Base-by-base conservation (phyloP, 164 flowering plant species). In the Dillenia suffruticosa region DNA sequence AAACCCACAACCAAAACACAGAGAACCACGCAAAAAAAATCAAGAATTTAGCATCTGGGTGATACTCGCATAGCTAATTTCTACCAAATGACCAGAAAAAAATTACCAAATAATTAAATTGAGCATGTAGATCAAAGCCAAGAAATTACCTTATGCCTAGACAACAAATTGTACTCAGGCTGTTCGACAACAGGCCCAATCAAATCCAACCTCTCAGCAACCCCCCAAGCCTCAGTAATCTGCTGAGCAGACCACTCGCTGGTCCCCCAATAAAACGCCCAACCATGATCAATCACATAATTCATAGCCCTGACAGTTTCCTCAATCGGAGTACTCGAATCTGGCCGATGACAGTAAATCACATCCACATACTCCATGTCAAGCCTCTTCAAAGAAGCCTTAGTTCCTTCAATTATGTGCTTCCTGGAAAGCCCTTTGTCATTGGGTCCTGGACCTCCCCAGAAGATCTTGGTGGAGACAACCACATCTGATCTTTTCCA, bases 201-300 rank as follows among this genome's bases (percentile, higher is more conserved):
- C 54, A 95, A 75, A 74, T 90, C 96, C 71, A 95, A 73, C 61
- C 86, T 61, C 40, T 92, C 65, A 0, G 99, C 98, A 17, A 83
- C 73, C 2, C 77, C 89, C 90, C 97, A 92, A 9, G 99, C 99
- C 79, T 92, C 97, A 2, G 99, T 95, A 60, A 95, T 87, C 84
- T 95, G 99, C 80, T 95, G 99, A 2, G 98, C 85, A n/a, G 96
- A 84, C 99, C 99, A 95, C 78, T 95, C 99, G 64, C 98, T 92
- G 10, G 99, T 95, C 3, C 99, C 99, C 99, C 99, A 95, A 60
- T 95, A 95, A 66, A 83, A 92, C 6, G 99, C 99, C 99, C 98
- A 95, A 1, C 99, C 99, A 15, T 86, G 77, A 62, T 95, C 98
- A 68, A 95, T 95, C 63, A 95, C 95, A 68, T 83, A 75, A 62